Base-by-base conservation (phyloP, 1,284 basidiomycete genomes). In the Sutorius eximius region DNA sequence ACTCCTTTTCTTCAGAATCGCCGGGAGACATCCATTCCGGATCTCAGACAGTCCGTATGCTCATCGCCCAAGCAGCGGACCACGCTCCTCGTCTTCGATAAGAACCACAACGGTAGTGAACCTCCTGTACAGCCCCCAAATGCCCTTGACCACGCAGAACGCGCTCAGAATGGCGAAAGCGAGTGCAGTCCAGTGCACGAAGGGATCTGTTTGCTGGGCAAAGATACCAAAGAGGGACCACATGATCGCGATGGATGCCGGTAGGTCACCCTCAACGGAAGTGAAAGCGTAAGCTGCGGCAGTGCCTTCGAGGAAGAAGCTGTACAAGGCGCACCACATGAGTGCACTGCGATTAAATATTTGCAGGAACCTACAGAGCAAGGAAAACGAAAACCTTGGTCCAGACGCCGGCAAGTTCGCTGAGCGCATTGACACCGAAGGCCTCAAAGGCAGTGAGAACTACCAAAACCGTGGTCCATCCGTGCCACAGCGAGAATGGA, bases 331-430 rank as follows among this genome's bases (percentile, higher is more conserved):
- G 29, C 24, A 48, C 36, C 44, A 58, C 46, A 43, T 40, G 34
- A 38, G 41, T 62, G 36, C 62, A 52, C 43, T 53, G 45, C 12
- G 41, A 44, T 36, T 44, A 29, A 53, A 15, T 38, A 33, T 24
- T 44, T 29, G 27, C 57, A 65, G 38, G 18, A 24, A 69, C 80
- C 61, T 67, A 89, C 82, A 92, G 74, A 59, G 83, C 90, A 44
- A 97, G 83, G 84, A 97, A 96, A 55, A 95, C 94, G 62, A 95
- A 91, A 64, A 93, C 84, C 71, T 96, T 95, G 69, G 93, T 96
- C 85, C 92, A 93, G 56, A 95, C 75, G 27, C 93, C 93, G 1
- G 93, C 86, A 41, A 72, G 73, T 61, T 89, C 77, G 47, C 71
- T 73, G 61, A 78, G 66, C 0, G 90, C 84, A 70, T 95, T 82